Conservation (phyloP, 805 yeast genomes). For the Spathaspora arborariae region DNA sequence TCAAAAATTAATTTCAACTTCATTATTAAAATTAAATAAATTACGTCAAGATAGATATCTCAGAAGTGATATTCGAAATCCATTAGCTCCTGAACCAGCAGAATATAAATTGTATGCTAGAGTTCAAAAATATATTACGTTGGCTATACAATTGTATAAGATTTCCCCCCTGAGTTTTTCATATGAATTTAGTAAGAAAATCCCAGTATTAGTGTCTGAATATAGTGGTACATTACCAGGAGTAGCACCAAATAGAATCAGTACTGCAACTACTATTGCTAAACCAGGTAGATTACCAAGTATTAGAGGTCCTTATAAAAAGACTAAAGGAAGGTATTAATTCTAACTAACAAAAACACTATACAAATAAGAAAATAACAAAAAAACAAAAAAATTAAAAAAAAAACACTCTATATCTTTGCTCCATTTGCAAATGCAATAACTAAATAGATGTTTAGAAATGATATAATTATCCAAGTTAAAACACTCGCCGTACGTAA, state of each 20-base stretch:
- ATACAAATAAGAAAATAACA: too few species aligned
- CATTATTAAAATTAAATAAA: constrained; percentile 31
- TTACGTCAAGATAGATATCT: constrained; percentile 39
- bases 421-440: constrained; percentile 40
- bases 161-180: constrained; percentile 22
- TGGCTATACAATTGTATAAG: constrained; percentile 30
- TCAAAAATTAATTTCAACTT: constrained; percentile 32
- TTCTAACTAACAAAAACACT: neutral
- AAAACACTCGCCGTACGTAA: constrained; percentile 29
- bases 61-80: constrained; percentile 21
- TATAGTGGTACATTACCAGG: constrained; percentile 82
- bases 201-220: constrained; percentile 72
- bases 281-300: constrained; percentile 27
- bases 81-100: constrained; percentile 22
- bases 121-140: constrained; percentile 24
- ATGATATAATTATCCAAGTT: constrained; percentile 39
- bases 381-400: constrained; percentile 2
- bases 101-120: constrained; percentile 29
- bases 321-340: constrained; percentile 19
- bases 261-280: constrained; percentile 14
- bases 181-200: constrained; percentile 30
- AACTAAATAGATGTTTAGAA: constrained; percentile 38
- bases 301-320: constrained; percentile 37
- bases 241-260: constrained; percentile 23
- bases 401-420: constrained; percentile 23